Evolutionary conservation across 23 red algal species (phyloP), one percentile per base, ranked within the genome.

Genomic region (Gracilaria gracilis): DNA sequence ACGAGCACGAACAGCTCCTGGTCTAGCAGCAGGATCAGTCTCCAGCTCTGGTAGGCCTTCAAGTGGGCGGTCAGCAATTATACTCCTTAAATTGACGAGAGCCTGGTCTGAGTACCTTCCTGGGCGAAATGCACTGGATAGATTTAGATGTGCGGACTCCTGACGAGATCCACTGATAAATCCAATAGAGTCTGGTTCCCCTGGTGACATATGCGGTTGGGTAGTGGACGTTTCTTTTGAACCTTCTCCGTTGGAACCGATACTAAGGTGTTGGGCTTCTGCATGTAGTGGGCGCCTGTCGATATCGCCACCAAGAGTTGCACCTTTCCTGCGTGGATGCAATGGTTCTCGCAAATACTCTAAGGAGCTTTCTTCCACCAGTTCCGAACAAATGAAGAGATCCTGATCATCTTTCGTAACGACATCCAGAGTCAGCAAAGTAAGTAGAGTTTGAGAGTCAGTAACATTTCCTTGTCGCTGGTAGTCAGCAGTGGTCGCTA

Each of bases 271-370:
- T n/a, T n/a, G n/a, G n/a, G n/a, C 36, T 42, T 27, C 40, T 35
- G 9, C 9, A 9, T 12, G 11, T 2, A 46, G 47, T 40, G 31
- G 54, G 16, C 5, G 23, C 13, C 21, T 16, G 64, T 11, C 9
- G 35, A 72, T 35, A 28, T 72, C 48, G 21, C 77, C 79, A 25
- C 89, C 89, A 57, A 84, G 71, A 54, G 17, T 42, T 5, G 80
- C 89, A 42, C 78, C 89, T n/a, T 53, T 57, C 36, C 89, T 21
- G 29, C 89, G 89, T 32, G 89, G 61, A 74, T 84, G 89, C 24
- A 77, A 39, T 73, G 89, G 89, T 61, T 92, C 89, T 57, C 89
- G 69, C 79, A 92, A 65, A 58, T 75, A 92, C 61, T 92, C 89
- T 14, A 92, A 29, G 2, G 89, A 82, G 38, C 70, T 69, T 49